Percentiles rank a stretch among this genome's conserved stretches.
Evolutionary conservation across 129 eudicot species (phyloP).

Genomic region (Flaveria brownii): DNA sequence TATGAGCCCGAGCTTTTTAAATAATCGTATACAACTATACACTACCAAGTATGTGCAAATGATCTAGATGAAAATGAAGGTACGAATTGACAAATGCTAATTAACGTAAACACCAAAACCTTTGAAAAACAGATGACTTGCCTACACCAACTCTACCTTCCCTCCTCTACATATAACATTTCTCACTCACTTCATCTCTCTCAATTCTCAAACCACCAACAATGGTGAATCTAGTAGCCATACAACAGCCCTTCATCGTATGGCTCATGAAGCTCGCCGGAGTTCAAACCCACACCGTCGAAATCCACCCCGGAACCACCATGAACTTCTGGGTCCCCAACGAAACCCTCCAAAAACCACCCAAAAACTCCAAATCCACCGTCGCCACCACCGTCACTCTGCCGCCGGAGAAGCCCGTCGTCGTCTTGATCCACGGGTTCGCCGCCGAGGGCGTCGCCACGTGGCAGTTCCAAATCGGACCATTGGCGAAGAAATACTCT

Average conservation of each 20-base stretch:
- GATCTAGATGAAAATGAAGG: not conserved
- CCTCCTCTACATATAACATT: constrained; percentile 20
- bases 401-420: constrained; percentile 58
- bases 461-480: constrained; percentile 81
- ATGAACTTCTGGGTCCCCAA: constrained; percentile 82
- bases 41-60: not conserved
- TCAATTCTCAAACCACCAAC: not conserved
- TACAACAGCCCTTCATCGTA: constrained; percentile 60
- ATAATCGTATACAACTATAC: too few species aligned
- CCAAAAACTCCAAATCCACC: constrained; percentile 20
- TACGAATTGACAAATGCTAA: not conserved
- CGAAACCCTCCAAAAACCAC: constrained; percentile 55
- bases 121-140: constrained; percentile 34
- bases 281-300: constrained; percentile 50
- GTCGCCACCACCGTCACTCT: constrained; percentile 24
- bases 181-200: not conserved
- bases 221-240: constrained; percentile 89
- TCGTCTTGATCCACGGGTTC: constrained; percentile 80
- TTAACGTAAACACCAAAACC: not conserved
- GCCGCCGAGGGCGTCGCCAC: constrained; percentile 89
- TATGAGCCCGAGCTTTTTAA: too few species aligned
- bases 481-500: constrained; percentile 59
- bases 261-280: constrained; percentile 83
- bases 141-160: constrained; percentile 41
- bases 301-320: constrained; percentile 65